Evolutionary conservation across 2,329 filamentous ascomycete genomes (phyloP), one percentile per base, ranked within the genome.

Genomic region (Mycosphaerella sp.): DNA sequence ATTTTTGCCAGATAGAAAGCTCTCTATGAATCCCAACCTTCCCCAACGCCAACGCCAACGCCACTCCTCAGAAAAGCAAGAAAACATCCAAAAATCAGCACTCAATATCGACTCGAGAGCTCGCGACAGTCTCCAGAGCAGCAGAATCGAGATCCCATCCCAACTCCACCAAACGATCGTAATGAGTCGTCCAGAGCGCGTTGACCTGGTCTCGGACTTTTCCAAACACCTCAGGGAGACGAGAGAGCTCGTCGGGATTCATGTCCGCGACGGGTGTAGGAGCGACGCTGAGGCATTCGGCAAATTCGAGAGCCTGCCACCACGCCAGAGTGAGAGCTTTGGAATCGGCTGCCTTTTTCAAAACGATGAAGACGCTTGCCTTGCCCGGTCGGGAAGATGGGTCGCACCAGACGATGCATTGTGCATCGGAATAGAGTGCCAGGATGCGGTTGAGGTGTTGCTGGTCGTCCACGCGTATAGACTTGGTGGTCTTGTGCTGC

Each of bases 121-220:
- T 82, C 45, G 79, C 73, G 55, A 72, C 76, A 14, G 85, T 89
- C 73, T 90, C 86, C 62, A 91, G 72, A 5, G 82, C 84, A 39
- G 77, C 77, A 48, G 76, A 76, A 53, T 81, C 73, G 45, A 87
- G 62, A 69, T 90, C 80, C 87, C 87, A 91, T 0, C 86, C 86
- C 32, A 64, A 72, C 34, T 67, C 67, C 54, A 61, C 65, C 51
- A 83, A 57, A 57, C 70, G 59, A 57, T 69, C 57, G 49, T 72
- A 54, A 74, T 75, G 67, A 64, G 69, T 61, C 59, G 71, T 66
- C 66, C 85, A 80, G 45, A 75, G 69, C 1, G 31, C 41, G 38
- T 40, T 51, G 7, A 42, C 48, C 34, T 51, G 41, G 8, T 64
- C 64, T 6, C 62, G 62, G 7, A 70, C 64, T 41, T 71, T 61